A percentile compares a stretch with the other conserved stretches of the same genome.
phyloP scores from a whole-genome alignment of 306 rosid genomes.

The Abrus pulchellus region DNA sequence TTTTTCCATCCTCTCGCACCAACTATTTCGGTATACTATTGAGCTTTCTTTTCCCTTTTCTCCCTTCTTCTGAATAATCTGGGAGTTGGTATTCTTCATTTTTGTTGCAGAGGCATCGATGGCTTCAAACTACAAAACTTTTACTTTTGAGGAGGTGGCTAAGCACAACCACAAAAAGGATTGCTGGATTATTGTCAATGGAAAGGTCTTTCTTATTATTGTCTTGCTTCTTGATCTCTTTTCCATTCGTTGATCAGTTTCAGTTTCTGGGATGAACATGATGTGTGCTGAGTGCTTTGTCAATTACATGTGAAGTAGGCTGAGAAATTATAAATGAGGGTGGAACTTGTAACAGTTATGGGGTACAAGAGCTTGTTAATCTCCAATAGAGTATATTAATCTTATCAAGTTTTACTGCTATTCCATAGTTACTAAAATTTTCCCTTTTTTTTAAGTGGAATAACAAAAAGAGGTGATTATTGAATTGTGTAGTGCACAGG shows the following conservation, averaged over 20 bases:
- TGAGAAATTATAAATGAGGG: background rate
- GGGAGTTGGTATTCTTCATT: conserved; percentile 34
- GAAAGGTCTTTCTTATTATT: conserved; percentile 61
- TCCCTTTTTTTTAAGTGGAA: background rate
- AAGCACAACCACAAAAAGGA: conserved; percentile 77
- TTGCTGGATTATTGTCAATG: conserved; percentile 83
- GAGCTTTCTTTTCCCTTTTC: too few relatives aligned
- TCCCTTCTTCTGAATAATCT: background rate
- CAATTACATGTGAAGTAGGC: background rate
- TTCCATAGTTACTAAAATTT: background rate
- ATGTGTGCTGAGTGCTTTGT: background rate
- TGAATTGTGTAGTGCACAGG: background rate
- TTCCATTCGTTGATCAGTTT: conserved; percentile 25
- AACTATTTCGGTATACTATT: background rate
- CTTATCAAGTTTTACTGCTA: background rate
- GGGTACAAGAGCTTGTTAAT: background rate
- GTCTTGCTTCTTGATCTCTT: conserved; percentile 7
- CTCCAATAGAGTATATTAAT: background rate
- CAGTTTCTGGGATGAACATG: conserved; percentile 40
- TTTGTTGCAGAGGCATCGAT: conserved; percentile 49
- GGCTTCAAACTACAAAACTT: conserved; percentile 68
- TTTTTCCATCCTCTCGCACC: background rate
- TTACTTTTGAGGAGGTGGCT: conserved; percentile 72
- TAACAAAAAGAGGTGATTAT: background rate
- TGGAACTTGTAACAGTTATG: background rate